Base-by-base conservation (phyloP, 208 protist species). In the Acanthamoeba polyphaga region DNA sequence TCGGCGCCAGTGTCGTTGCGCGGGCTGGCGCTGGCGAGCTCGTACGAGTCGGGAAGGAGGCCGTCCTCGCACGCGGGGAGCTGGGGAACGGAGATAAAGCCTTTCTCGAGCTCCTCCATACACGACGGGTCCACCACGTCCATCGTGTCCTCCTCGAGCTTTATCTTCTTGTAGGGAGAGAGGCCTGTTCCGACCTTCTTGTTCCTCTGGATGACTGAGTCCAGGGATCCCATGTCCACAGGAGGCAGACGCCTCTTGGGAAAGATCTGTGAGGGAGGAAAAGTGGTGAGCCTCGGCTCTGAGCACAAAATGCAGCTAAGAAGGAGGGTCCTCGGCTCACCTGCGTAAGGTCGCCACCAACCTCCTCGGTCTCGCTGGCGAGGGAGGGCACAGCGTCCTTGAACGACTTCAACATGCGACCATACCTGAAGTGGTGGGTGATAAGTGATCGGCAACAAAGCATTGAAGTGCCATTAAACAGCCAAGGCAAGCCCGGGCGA, bases 121-220 rank as follows among this genome's bases (percentile, higher is more conserved):
- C 78, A 87, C 49, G 78, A 87, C 46, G 78, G 49, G 78, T 87
- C 78, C 29, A 87, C 78, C 9, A 87, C 78, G 34, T 87, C 78
- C 78, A 87, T 87, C 49, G 38, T 2, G 78, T 87, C 78, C 24
- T 55, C 78, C 78, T 87, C 78, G n/a, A 87, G 49, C 78, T 87
- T 87, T 46, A 87, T 87, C 78, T 87, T 87, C 78, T 87, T 87
- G 49, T 87, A 87, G 78, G 78, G 78, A 60, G 78, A 58, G 46
- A 87, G 78, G 78, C 78, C 78, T 2, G 78, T 34, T 58, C 78
- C 78, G 46, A 32, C 78, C 78, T 87, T 87, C 78, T 87, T 87
- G 78, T 87, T 87, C 78, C 78, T 87, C 78, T 87, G 78, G 78
- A 87, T 87, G 46, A 87, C 34, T 0, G 78, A 87, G 7, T 58